phyloP scores from a whole-genome alignment of 768 basidiomycete genomes.

The Kwoniella botswanensis region DNA sequence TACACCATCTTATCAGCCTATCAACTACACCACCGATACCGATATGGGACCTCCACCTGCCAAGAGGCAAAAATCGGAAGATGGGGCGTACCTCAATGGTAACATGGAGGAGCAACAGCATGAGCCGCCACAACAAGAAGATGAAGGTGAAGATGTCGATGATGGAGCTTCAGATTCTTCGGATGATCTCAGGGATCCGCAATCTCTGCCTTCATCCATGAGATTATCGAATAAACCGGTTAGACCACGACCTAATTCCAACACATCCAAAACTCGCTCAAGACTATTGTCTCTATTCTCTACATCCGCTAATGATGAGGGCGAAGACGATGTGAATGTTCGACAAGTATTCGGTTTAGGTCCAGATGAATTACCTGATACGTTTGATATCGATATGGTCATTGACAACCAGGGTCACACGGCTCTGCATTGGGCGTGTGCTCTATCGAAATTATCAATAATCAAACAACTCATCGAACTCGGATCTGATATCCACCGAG shows the following conservation, averaged over 20 bases:
- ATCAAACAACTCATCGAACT: constrained; percentile 72
- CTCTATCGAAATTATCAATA: constrained; percentile 72
- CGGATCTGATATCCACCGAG: constrained; percentile 87
- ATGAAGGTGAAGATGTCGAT: constrained; percentile 31
- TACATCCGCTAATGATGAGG: background rate
- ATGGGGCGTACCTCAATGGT: constrained; percentile 26
- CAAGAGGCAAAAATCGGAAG: constrained; percentile 37
- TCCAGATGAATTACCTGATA: constrained; percentile 31
- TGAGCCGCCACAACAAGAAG: constrained; percentile 20
- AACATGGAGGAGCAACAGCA: constrained; percentile 17
- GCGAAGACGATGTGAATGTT: constrained; percentile 33
- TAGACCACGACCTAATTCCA: constrained; percentile 39
- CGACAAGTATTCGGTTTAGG: constrained; percentile 39
- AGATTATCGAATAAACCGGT: constrained; percentile 49
- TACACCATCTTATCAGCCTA: constrained; percentile 18
- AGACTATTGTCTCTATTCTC: constrained; percentile 56
- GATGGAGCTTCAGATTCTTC: constrained; percentile 40
- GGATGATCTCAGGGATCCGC: constrained; percentile 37
- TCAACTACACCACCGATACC: constrained; percentile 19
- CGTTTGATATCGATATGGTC: constrained; percentile 76
- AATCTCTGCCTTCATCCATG: constrained; percentile 45
- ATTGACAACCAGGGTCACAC: constrained; percentile 95
- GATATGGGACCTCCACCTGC: constrained; percentile 38
- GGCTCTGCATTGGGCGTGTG: constrained; percentile 88
- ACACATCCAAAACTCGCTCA: constrained; percentile 38